Evolutionary conservation across 352 stramenopile species (phyloP).

Genomic region (Thraustochytrium sp.): DNA sequence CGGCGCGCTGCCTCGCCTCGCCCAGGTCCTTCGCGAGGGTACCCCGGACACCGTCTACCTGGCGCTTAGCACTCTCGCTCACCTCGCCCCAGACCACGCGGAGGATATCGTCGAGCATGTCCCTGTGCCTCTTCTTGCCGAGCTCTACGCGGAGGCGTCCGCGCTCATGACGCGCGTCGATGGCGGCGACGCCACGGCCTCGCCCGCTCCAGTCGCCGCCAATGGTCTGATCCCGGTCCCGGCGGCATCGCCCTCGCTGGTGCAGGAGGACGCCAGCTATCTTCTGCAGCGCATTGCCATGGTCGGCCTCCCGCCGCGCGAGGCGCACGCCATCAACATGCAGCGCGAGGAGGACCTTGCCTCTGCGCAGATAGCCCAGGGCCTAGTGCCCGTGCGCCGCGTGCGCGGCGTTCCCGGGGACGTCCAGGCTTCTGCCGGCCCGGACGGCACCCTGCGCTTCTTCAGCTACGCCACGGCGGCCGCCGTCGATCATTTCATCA

Average conservation of each 20-base stretch:
- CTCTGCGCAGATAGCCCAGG: neutral
- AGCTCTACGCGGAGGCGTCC: neutral
- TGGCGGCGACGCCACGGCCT: too few species aligned
- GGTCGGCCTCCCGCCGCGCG: neutral
- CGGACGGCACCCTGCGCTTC: neutral
- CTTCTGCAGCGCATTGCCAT: conserved; percentile 25
- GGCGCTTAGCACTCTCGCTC: neutral
- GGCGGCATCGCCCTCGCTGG: neutral
- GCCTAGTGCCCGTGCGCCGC: neutral
- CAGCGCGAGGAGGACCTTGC: neutral
- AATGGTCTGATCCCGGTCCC: neutral
- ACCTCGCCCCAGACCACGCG: neutral
- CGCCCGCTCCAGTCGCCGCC: too few species aligned
- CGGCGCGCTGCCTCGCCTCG: neutral
- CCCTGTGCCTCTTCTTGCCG: neutral
- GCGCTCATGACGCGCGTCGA: neutral
- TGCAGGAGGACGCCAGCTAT: conserved; percentile 1
- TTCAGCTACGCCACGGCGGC: conserved; percentile 1
- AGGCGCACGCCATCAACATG: neutral
- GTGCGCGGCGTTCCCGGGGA: conserved; percentile 9
- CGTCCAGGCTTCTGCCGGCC: neutral
- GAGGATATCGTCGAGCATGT: neutral
- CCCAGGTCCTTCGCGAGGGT: neutral
- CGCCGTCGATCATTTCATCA: neutral
- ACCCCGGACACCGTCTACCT: neutral